Conservation (phyloP, 108 stramenopile species). For the Bacterosira constricta region DNA sequence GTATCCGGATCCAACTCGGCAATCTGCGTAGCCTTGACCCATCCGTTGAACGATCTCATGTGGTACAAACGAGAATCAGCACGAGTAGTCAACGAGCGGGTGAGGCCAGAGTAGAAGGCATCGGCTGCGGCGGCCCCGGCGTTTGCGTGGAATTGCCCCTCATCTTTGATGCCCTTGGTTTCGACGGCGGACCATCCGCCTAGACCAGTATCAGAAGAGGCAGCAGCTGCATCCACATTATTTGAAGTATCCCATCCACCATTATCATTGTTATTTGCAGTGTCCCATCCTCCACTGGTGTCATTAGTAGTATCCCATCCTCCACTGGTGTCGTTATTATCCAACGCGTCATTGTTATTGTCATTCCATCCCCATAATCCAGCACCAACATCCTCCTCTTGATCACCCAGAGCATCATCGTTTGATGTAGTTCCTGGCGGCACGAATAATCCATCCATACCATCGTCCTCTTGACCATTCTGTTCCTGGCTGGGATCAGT, state of each 20-base stretch:
- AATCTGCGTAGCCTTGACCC: constrained; percentile 96
- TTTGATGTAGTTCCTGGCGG: constrained; percentile 1
- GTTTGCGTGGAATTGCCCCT: constrained; percentile 66
- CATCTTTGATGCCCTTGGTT: constrained; percentile 15
- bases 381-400: neutral
- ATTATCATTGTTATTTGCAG: constrained; percentile 1
- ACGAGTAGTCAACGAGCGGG: constrained; percentile 68
- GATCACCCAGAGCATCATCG: neutral
- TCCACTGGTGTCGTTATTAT: constrained; percentile 3
- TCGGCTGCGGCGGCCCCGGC: constrained; percentile 85
- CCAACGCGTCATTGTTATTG: neutral
- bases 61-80: constrained; percentile 92
- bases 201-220: constrained; percentile 11
- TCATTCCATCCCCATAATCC: constrained; percentile 7
- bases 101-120: constrained; percentile 81
- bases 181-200: constrained; percentile 36
- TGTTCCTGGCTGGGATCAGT: neutral
- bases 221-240: constrained; percentile 14
- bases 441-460: constrained; percentile 14
- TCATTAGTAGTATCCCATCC: neutral
- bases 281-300: constrained; percentile 36
- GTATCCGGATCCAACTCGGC: constrained; percentile 67
- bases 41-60: constrained; percentile 96
- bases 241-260: constrained; percentile 12
- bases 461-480: neutral